phyloP scores from a whole-genome alignment of 1,139 yeast genomes.

The Candida sp. region DNA sequence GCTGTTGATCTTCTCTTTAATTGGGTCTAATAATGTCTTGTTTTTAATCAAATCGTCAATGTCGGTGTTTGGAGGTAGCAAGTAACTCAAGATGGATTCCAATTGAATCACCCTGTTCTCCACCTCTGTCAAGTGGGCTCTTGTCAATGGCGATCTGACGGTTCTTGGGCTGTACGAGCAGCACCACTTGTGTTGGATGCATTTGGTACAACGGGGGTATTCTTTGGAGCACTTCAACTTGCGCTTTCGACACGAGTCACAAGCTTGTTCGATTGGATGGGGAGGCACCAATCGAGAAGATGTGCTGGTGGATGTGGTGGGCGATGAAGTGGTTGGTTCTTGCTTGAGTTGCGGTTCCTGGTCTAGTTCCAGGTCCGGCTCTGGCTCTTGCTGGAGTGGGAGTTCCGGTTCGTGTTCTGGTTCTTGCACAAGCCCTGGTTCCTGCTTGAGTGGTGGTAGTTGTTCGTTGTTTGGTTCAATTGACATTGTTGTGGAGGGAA shows the following conservation, averaged over 20 bases:
- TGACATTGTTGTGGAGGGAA: not conserved
- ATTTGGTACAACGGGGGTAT: slow-evolving; percentile 77
- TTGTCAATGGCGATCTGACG: slow-evolving; percentile 79
- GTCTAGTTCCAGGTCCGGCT: not conserved
- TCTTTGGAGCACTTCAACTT: slow-evolving; percentile 66
- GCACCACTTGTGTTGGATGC: slow-evolving; percentile 72
- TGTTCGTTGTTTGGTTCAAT: not conserved
- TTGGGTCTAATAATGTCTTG: slow-evolving; percentile 22
- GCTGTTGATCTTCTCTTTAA: slow-evolving; percentile 9
- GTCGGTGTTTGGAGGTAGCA: slow-evolving; percentile 30
- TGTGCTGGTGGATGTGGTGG: not conserved
- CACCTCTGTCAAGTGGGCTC: slow-evolving; percentile 80
- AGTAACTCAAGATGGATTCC: slow-evolving; percentile 52
- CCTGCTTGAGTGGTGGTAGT: not conserved
- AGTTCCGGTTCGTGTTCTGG: not conserved
- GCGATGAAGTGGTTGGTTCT: not conserved
- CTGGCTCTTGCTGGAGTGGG: not conserved
- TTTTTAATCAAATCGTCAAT: slow-evolving; percentile 31
- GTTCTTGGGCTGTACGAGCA: slow-evolving; percentile 81
- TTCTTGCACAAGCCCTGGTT: not conserved
- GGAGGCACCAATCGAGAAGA: slow-evolving; percentile 6
- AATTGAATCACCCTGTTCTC: slow-evolving; percentile 64
- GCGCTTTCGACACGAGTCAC: slow-evolving; percentile 64
- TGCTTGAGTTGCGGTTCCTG: not conserved
- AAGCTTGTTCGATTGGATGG: slow-evolving; percentile 49